Evolutionary conservation across 164 flowering plant species (phyloP).

Genomic region (Magnolia officinalis): DNA sequence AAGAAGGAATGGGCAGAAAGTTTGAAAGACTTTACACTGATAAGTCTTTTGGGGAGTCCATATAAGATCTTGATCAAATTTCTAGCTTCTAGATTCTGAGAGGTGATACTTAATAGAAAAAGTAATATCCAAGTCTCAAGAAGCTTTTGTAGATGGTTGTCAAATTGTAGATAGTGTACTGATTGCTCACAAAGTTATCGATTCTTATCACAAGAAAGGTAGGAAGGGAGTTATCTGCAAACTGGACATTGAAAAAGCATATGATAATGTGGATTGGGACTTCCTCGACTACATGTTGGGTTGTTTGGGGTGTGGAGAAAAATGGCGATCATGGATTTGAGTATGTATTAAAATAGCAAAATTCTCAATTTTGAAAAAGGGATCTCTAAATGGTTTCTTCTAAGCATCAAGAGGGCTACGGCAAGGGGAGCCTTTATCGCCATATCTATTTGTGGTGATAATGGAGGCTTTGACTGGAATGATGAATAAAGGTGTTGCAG

Average conservation of each 20-base stretch:
- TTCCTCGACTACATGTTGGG: neutral
- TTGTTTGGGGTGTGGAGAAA: neutral
- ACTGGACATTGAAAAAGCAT: neutral
- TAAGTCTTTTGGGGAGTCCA: no score
- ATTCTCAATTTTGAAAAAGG: no score
- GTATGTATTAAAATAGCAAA: neutral
- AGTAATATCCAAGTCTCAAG: neutral
- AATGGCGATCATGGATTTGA: neutral
- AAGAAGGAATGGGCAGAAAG: no score
- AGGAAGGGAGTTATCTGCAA: neutral
- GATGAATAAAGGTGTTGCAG: neutral
- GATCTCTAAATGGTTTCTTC: no score
- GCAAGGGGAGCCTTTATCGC: neutral
- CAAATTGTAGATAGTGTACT: neutral
- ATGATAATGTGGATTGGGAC: neutral
- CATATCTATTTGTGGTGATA: neutral
- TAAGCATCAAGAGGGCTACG: neutral
- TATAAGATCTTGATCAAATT: no score
- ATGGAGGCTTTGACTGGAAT: neutral
- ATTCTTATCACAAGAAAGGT: neutral
- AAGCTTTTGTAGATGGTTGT: neutral
- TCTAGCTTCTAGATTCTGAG: no score
- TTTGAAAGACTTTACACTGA: no score
- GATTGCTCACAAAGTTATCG: neutral
- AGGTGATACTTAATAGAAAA: no score